phyloP scores from a whole-genome alignment of 202 grass and related monocot genomes.

The Schoenoplectus triqueter region DNA sequence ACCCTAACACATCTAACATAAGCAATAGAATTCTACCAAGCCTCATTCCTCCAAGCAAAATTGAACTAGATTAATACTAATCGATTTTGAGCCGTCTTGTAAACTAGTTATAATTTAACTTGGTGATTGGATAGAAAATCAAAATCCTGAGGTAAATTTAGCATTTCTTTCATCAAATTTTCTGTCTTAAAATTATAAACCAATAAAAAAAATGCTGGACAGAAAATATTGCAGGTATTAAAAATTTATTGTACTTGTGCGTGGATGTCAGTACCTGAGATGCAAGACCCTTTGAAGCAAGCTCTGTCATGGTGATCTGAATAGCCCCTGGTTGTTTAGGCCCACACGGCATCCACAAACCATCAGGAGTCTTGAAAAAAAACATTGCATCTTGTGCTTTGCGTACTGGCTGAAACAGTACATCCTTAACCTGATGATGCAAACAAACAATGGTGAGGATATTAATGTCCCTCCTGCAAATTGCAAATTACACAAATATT shows the following conservation, averaged over 20 bases:
- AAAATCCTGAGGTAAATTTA: not conserved
- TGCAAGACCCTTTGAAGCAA: slow-evolving; percentile 70
- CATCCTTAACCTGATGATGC: slow-evolving; percentile 76
- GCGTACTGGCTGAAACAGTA: slow-evolving; percentile 87
- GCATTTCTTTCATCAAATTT: not conserved
- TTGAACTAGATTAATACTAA: not conserved
- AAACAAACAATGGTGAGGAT: slow-evolving; percentile 21
- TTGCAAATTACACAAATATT: not conserved
- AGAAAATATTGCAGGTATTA: not conserved
- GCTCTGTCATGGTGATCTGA: slow-evolving; percentile 82
- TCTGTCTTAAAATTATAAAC: not conserved
- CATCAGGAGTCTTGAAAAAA: slow-evolving; percentile 59
- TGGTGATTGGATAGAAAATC: not conserved
- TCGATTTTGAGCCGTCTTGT: not conserved
- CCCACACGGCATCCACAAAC: slow-evolving; percentile 86
- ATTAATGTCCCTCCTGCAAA: not conserved
- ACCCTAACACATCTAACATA: not conserved
- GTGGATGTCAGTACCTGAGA: slow-evolving; percentile 51
- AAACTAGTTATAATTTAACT: not conserved
- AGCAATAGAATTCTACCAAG: not conserved
- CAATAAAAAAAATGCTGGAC: not conserved
- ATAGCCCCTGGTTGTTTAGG: slow-evolving; percentile 63
- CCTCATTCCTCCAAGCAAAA: not conserved
- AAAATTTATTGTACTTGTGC: not conserved
- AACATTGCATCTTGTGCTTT: slow-evolving; percentile 93